Conservation (phyloP, 805 yeast genomes). For the Kurtzmaniella fragi region DNA sequence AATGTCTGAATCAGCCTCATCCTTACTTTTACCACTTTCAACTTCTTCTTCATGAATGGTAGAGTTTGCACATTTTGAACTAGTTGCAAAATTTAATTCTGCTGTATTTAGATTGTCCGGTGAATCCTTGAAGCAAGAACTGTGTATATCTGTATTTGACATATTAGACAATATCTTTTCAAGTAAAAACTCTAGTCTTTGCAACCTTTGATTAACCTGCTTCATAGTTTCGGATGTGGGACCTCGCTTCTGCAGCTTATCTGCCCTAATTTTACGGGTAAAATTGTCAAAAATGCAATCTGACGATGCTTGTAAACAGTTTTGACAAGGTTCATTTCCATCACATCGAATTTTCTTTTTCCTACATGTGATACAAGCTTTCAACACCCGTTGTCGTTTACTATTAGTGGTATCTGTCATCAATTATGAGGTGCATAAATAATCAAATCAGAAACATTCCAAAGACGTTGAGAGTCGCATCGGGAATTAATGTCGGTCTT, state of each 20-base stretch:
- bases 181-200: slow-evolving; percentile 1
- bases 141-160: too few species aligned
- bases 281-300: slow-evolving; percentile 13
- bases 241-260: neutral
- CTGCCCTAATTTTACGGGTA: slow-evolving; percentile 14
- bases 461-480: neutral
- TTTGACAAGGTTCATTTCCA: slow-evolving; percentile 25
- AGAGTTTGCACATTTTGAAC: neutral
- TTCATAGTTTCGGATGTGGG: slow-evolving; percentile 1
- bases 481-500: too few species aligned
- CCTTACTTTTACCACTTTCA: slow-evolving; percentile 3
- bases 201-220: slow-evolving; percentile 1
- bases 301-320: slow-evolving; percentile 18
- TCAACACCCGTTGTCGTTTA: slow-evolving; percentile 15
- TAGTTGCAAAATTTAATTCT: too few species aligned
- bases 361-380: slow-evolving; percentile 30
- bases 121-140: too few species aligned
- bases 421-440: neutral
- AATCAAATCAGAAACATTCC: neutral
- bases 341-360: slow-evolving; percentile 29
- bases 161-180: neutral
- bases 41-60: too few species aligned
- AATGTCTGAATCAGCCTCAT: neutral
- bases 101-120: slow-evolving; percentile 1
- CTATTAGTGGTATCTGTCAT: neutral